These are phyloP conservation scores for Fusarium sp. DNA, from an alignment of 2,329 filamentous ascomycete species.

Conservation along the genomic window DNA sequence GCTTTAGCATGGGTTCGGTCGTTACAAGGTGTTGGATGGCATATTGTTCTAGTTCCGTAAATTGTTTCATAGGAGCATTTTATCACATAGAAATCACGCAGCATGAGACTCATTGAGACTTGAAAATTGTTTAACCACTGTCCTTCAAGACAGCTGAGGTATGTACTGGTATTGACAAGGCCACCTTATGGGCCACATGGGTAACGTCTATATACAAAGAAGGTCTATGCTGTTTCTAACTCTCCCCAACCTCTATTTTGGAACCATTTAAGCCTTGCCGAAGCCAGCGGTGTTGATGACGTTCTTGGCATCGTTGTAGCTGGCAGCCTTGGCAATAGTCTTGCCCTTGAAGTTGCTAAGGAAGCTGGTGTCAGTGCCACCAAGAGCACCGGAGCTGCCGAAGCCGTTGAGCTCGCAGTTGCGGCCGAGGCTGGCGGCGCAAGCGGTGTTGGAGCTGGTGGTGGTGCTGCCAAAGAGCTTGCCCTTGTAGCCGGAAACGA, in stretches of 20 bases:
- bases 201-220: slow-evolving; percentile 34
- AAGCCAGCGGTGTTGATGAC: slow-evolving; percentile 58
- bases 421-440: slow-evolving; percentile 59
- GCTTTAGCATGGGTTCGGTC: slow-evolving; percentile 14
- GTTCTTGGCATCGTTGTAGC: slow-evolving; percentile 49
- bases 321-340: slow-evolving; percentile 60
- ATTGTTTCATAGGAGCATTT: neutral
- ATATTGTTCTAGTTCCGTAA: neutral
- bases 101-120: neutral
- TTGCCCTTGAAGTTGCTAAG: slow-evolving; percentile 63
- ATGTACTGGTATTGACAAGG: slow-evolving; percentile 27
- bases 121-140: neutral
- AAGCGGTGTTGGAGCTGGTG: slow-evolving; percentile 52
- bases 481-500: slow-evolving; percentile 51
- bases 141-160: slow-evolving; percentile 7
- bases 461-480: slow-evolving; percentile 49
- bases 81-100: neutral
- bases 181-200: slow-evolving; percentile 2
- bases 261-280: slow-evolving; percentile 52
- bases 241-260: neutral
- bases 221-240: slow-evolving; percentile 13
- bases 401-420: slow-evolving; percentile 64
- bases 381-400: slow-evolving; percentile 54
- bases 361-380: slow-evolving; percentile 59
- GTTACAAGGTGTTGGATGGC: slow-evolving; percentile 19